Conservation (phyloP, 805 yeast species). For the Nakazawaea sp. region DNA sequence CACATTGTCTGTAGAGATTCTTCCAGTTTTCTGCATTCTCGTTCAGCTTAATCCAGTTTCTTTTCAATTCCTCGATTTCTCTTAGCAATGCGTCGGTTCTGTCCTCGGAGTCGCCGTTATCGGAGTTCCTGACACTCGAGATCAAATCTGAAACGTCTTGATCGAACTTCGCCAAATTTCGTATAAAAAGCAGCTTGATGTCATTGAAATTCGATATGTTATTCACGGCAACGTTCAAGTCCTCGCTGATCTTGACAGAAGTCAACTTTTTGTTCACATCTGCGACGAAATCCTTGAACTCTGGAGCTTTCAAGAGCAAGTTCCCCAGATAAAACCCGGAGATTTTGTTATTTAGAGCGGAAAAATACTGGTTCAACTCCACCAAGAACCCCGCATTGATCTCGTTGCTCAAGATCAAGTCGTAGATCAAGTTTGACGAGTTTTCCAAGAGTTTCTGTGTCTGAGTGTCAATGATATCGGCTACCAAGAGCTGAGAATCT, state of each 20-base stretch:
- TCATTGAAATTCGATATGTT: conserved; percentile 8
- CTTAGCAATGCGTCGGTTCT: conserved; percentile 10
- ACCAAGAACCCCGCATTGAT: not conserved
- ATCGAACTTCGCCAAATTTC: conserved; percentile 14
- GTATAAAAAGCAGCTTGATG: conserved; percentile 9
- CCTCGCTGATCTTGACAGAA: not conserved
- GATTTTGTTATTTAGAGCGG: not conserved
- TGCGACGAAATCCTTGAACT: not conserved
- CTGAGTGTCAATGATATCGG: conserved; percentile 7
- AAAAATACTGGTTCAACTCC: conserved; percentile 1
- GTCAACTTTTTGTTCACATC: not conserved
- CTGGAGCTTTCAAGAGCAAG: not conserved
- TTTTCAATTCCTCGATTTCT: conserved; percentile 6
- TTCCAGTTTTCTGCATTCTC: conserved; percentile 22
- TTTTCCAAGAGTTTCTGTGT: conserved; percentile 8
- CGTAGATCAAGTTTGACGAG: conserved; percentile 10
- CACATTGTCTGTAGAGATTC: conserved; percentile 10
- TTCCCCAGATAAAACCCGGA: not conserved
- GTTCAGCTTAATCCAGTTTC: conserved; percentile 15
- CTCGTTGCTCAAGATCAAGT: conserved; percentile 7
- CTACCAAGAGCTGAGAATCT: not conserved
- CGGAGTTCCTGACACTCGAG: not conserved
- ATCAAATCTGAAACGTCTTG: no score
- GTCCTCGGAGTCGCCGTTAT: not conserved
- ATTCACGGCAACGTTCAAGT: conserved; percentile 1